Evolutionary conservation across 805 yeast genomes (phyloP), one percentile per base, ranked within the genome.

Genomic region (Priceomyces medius): DNA sequence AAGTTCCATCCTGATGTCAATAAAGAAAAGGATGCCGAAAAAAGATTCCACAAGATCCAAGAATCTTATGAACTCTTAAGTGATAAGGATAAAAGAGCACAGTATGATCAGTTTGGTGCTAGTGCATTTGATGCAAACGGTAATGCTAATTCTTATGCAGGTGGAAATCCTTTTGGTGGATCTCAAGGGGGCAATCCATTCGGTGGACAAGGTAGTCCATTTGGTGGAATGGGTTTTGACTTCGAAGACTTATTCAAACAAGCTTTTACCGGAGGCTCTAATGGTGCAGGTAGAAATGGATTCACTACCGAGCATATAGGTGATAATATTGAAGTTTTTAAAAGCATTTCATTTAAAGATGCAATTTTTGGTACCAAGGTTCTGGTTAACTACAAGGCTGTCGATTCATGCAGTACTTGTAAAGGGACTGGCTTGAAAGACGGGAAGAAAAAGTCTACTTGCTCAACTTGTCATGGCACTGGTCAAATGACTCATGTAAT

Each of bases 1-100:
- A 79, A 91, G 61, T 89, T 73, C 63, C 99, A 93, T 64, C 99
- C 99, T 0, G 99, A 93, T 68, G 87, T 93, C 34, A 93, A 91
- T 64, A 93, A 91, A 64, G 97, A 87, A 48, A 77, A 79, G 19
- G 91, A 78, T 14, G 93, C 98, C 0, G 96, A 91, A 54, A 79
- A 80, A 57, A 81, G 81, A 62, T 93, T 93, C 68, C 98, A 93
- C 57, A 88, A 86, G 55, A 78, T 93, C 49, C 98, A 91, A 59
- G 93, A 86, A 49, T 95, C 97, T 1, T 93, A 95, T 58, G 99
- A 93, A 64, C 79, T 93, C 27, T 72, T 93, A 56, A 81, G 88
- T 34, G 95, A 89, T 60, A 85, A 88, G 40, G 79, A 78, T 16
- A 91, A 91, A 73, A 80, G 88, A 54, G 78, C 83, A 40, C 96